Base-by-base conservation (phyloP, 192 early-diverging fungal genomes). In the Powellomyces hirtus region DNA sequence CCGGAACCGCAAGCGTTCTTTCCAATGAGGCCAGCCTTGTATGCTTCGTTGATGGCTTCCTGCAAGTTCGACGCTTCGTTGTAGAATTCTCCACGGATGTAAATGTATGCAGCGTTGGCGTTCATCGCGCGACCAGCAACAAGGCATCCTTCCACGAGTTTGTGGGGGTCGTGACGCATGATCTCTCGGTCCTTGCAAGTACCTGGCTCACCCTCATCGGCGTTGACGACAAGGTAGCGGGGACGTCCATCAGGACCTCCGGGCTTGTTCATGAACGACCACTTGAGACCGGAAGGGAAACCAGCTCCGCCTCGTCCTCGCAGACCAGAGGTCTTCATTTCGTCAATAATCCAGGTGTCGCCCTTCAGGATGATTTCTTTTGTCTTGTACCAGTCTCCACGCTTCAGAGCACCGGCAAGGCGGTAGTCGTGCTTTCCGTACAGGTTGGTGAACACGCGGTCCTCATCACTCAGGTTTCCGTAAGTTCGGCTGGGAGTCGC, bases 161-260 rank as follows among this genome's bases (percentile, higher is more conserved):
- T 98, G 86, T 98, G 97, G 24, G 94, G 91, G 61, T 88, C 77
- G 78, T 91, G 88, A 57, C 93, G 88, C 86, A 93, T 84, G 64
- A 95, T 97, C 80, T 98, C 96, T 66, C 96, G 89, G 75, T 95
- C 94, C 81, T 96, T 98, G 88, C 97, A 98, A 51, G 97, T 98
- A 44, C 94, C 94, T 5, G 97, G 97, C 79, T 98, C 96, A 66
- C 96, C 97, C 77, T 98, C 97, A 67, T 98, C 95, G 59, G 95
- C 94, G 77, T 98, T 98, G 71, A 98, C 89, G 27, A 97, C 94
- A 75, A 98, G 85, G 76, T 97, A 98, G 29, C 92, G 87, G 33
- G 97, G 85, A 52, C 83, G 77, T 30, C 79, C 79, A 49, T 84
- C 83, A 4, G 80, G 82, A 37, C 79, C 79, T 29, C 83, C 83